These are phyloP conservation scores for Mucor indicus DNA, from an alignment of 371 early-diverging fungal species.

Conservation along the genomic window DNA sequence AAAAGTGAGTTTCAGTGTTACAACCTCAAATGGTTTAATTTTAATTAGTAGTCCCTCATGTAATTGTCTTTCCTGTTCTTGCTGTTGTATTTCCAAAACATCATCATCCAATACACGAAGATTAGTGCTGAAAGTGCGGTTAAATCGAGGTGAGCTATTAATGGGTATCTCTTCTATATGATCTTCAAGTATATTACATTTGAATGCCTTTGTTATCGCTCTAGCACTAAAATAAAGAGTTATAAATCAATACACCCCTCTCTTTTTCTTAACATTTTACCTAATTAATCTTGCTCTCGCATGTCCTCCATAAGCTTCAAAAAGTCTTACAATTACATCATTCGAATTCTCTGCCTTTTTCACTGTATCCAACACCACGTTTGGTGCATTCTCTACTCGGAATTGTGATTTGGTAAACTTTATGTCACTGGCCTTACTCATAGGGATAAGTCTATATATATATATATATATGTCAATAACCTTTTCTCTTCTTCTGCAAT, in stretches of 20 bases:
- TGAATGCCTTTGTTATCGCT: slow-evolving; percentile 50
- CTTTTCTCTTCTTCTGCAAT: too few relatives aligned
- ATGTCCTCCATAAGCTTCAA: slow-evolving; percentile 87
- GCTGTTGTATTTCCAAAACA: slow-evolving; percentile 32
- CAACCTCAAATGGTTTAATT: slow-evolving; percentile 62
- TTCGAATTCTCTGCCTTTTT: slow-evolving; percentile 79
- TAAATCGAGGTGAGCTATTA: slow-evolving; percentile 9
- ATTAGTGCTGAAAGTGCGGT: slow-evolving; percentile 38
- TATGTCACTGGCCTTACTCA: slow-evolving; percentile 2
- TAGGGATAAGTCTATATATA: slow-evolving; percentile 16
- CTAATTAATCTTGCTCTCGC: slow-evolving; percentile 56
- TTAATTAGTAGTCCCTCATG: slow-evolving; percentile 38
- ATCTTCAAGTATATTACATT: slow-evolving; percentile 81
- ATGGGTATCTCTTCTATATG: slow-evolving; percentile 30
- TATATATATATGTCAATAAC: background rate
- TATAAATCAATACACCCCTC: background rate
- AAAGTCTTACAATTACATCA: slow-evolving; percentile 72
- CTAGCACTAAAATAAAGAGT: slow-evolving; percentile 21
- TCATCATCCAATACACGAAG: slow-evolving; percentile 39
- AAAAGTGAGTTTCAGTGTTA: slow-evolving; percentile 53
- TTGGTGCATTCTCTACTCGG: slow-evolving; percentile 57
- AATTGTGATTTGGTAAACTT: slow-evolving; percentile 42
- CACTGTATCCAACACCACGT: slow-evolving; percentile 83
- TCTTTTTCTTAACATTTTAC: slow-evolving; percentile 24
- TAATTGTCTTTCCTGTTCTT: slow-evolving; percentile 25